Evolutionary conservation across 1,139 yeast genomes (phyloP), one percentile per base, ranked within the genome.

Genomic region (Sugiyamaella pinicola): DNA sequence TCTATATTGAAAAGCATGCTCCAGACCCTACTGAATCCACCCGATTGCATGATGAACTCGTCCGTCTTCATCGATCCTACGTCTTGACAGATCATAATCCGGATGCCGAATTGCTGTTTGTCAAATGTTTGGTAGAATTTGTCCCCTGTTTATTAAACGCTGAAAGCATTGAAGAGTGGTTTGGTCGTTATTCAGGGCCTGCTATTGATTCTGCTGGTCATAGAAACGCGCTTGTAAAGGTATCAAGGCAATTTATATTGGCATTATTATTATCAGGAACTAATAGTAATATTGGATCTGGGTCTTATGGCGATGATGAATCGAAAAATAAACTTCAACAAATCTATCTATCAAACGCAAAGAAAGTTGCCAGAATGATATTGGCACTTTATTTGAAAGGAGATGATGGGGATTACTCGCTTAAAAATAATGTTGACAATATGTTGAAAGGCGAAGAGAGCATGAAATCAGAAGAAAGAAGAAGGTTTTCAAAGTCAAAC

Each of bases 201-300:
- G 84, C 87, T 0, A 70, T 83, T 1, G 85, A 84, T 63, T 80
- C 85, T 44, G 85, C 85, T 0, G 85, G 87, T 1, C 74, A 68
- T 45, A 59, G 60, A 40, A 62, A 68, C 38, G 60, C 59, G 1
- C 58, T 69, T 43, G 83, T 81, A 0, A 68, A 68, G 7, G 72
- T 74, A 35, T 62, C 83, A 5, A 65, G 80, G 37, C 69, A 69
- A 8, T 74, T 83, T 33, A 63, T 84, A 12, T 54, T 64, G 15
- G 66, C 67, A 1, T 67, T 79, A 8, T 61, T 76, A 49, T 57
- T 63, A 12, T 51, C 51, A n/a, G 58, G 59, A 19, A 54, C 38
- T 5, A 31, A 29, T 47, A 46, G 19, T 21, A 24, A 54, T 18
- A 49, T 75, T 55, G 60, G 62, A 1, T 26, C 35, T 31, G 26